A percentile compares a stretch with the other conserved stretches of the same genome.
These are phyloP conservation scores for Phytophthora chlamydospora DNA, from an alignment of 352 stramenopile genomes.

Conservation along the genomic window DNA sequence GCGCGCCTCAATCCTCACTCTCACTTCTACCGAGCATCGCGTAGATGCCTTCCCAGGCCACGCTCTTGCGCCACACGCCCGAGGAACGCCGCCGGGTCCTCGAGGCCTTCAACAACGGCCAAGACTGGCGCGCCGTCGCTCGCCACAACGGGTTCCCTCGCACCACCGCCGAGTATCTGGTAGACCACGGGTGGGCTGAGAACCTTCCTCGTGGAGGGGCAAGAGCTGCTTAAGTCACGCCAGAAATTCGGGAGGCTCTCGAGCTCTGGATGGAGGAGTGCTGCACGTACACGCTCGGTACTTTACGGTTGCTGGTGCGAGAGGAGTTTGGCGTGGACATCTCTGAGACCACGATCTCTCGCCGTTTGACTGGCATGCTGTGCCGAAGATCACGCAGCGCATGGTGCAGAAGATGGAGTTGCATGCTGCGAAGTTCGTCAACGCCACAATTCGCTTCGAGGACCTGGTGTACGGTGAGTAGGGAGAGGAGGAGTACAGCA, in stretches of 20 bases:
- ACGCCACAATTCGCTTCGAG: neutral
- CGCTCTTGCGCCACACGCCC: no score
- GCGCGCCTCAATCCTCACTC: no score
- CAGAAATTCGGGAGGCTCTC: conserved; percentile 4
- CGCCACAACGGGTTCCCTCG: conserved; percentile 4
- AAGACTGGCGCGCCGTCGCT: neutral
- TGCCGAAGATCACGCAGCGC: neutral
- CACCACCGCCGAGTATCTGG: neutral
- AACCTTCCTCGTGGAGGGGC: neutral
- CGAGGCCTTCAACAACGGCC: neutral
- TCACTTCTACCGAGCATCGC: no score
- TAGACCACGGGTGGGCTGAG: neutral
- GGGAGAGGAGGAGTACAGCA: neutral
- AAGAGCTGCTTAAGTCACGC: neutral
- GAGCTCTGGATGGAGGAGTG: conserved; percentile 4
- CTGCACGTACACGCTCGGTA: conserved; percentile 5
- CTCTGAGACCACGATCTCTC: neutral
- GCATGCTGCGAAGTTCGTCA: neutral
- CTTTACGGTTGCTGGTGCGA: neutral
- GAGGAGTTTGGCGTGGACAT: neutral
- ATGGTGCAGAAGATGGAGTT: no score
- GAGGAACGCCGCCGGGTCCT: no score
- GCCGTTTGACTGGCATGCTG: conserved; percentile 2
- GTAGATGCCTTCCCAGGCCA: no score
- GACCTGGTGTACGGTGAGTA: neutral